These are phyloP conservation scores for Cladosporium sp. DNA, from an alignment of 2,329 filamentous ascomycete species.

Conservation along the genomic window DNA sequence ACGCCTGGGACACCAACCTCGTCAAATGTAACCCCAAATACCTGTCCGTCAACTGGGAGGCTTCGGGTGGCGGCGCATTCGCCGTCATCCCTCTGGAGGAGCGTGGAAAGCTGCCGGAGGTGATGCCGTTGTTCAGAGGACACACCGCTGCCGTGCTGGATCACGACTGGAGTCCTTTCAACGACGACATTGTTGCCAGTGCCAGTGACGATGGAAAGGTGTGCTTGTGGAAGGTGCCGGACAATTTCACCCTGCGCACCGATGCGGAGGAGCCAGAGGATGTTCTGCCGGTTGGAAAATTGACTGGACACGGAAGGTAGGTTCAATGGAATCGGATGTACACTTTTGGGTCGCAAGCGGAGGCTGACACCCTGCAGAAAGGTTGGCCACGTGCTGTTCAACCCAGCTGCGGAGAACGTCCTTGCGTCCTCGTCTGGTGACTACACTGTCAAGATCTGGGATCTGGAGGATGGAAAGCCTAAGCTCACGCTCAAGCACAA, in stretches of 20 bases:
- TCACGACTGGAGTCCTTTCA: conserved; percentile 98
- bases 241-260: conserved; percentile 77
- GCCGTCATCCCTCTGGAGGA: conserved; percentile 90
- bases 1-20: conserved; percentile 99
- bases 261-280: conserved; percentile 14
- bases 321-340: conserved; percentile 19
- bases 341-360: neutral
- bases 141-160: conserved; percentile 95
- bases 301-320: conserved; percentile 81
- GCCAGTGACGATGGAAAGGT: conserved; percentile 96
- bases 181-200: conserved; percentile 87
- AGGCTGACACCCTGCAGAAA: conserved; percentile 57
- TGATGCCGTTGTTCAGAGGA: conserved; percentile 89
- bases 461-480: conserved; percentile 72
- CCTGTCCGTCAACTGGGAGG: conserved; percentile 96
- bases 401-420: conserved; percentile 91
- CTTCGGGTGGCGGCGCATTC: conserved; percentile 91
- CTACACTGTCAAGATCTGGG: conserved; percentile 93
- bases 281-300: conserved; percentile 55
- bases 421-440: conserved; percentile 94
- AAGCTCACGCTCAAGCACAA: conserved; percentile 75
- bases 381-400: conserved; percentile 96
- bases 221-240: conserved; percentile 91
- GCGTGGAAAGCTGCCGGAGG: conserved; percentile 83
- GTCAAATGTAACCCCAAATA: conserved; percentile 97